Base-by-base conservation (phyloP, 108 stramenopile species). In the Cyclotella choctawhatcheeana region DNA sequence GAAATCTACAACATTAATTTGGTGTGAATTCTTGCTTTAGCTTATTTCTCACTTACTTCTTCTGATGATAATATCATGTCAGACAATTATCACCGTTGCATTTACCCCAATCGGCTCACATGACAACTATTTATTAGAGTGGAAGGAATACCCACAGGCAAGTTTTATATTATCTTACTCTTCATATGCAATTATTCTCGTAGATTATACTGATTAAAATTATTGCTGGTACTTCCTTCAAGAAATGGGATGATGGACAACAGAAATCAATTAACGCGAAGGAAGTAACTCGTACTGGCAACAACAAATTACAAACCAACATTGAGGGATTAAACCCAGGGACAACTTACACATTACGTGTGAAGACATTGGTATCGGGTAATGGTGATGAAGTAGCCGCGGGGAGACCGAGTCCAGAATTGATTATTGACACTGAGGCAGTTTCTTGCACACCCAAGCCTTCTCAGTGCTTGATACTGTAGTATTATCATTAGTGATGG, bases 401-500 rank as follows among this genome's bases (percentile, higher is more conserved):
- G 20, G 79, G 79, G 32, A 76, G 74, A 44, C 69, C 79, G 2
- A 76, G 79, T 58, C 79, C 79, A 17, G 79, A 80, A 58, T 76
- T 80, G 40, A 80, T 80, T 34, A 80, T 80, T 55, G 79, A 80
- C 55, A 80, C 79, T n/a, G 79, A 80, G 61, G 79, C 79, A 5
- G 74, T 80, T 22, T 71, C 74, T 35, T 80, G 79, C 55, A 80
- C 79, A 10, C 79, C 79, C 2, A 80, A 80, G 60, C 67, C 74
- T 69, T 69, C 67, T 2, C 68, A 70, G 33, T 80, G 79, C 33
- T 43, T 69, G 37, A 75, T 80, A 70, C 59, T 76, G 69, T 80
- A 64, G 67, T 52, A 0, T 25, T 8, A n/a, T 48, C 18, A n/a
- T 40, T 40, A 10, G 12, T 40, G 37, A 40, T 12, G 37, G 37